These are phyloP conservation scores for Fusarium sp. DNA, from an alignment of 2,329 filamentous ascomycete species.

Conservation along the genomic window DNA sequence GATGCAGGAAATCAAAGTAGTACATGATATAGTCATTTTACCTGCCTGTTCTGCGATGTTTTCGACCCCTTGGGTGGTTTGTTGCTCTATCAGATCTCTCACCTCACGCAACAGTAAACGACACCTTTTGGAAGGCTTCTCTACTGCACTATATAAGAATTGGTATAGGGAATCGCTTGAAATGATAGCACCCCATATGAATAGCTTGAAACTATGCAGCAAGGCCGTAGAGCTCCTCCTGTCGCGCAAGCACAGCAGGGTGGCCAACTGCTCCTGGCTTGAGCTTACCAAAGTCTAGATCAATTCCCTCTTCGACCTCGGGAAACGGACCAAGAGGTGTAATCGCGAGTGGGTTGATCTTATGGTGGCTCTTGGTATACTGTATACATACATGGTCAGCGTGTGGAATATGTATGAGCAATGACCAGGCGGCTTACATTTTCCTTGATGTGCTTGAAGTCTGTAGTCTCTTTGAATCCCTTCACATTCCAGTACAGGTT, in stretches of 20 bases:
- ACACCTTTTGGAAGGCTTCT: too few species aligned
- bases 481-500: constrained; percentile 73
- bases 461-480: constrained; percentile 63
- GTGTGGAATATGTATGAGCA: accelerated
- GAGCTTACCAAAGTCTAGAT: constrained; percentile 34
- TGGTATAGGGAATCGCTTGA: too few species aligned
- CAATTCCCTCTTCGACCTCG: constrained; percentile 35
- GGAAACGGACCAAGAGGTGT: constrained; percentile 43
- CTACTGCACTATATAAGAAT: too few species aligned
- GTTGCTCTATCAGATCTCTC: too few species aligned
- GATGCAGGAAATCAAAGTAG: background rate
- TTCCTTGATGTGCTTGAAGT: constrained; percentile 75
- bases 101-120: too few species aligned
- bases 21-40: background rate
- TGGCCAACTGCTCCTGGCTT: constrained; percentile 37
- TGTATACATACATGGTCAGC: background rate
- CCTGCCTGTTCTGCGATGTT: too few species aligned
- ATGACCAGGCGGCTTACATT: constrained; percentile 44
- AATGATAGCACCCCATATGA: too few species aligned
- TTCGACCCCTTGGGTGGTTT: too few species aligned
- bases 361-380: constrained; percentile 43
- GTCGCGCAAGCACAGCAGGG: constrained; percentile 38
- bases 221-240: constrained; percentile 36
- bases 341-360: constrained; percentile 43
- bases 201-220: background rate